Conservation (phyloP, 306 rosid genomes). For the Medicago truncatula region DNA sequence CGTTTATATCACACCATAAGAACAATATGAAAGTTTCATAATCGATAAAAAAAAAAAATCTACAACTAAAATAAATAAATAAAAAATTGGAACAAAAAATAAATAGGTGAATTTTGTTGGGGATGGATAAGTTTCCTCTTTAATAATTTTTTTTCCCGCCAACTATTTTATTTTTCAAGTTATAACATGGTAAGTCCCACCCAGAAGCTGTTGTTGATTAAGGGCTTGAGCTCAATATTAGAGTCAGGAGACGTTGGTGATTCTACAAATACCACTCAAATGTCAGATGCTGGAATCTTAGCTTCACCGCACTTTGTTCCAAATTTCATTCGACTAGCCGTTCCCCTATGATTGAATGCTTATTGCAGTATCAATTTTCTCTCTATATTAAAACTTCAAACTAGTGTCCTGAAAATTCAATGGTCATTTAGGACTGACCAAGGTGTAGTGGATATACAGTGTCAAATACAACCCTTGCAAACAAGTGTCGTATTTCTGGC, state of each 20-base stretch:
- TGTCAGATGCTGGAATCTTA: conserved; percentile 30
- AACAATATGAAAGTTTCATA: conserved; percentile 2
- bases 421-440: conserved; percentile 33
- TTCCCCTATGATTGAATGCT: conserved; percentile 3
- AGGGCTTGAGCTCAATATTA: too few species aligned
- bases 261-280: conserved; percentile 21
- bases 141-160: background rate
- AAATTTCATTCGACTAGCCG: conserved; percentile 10
- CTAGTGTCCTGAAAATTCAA: conserved; percentile 21
- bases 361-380: conserved; percentile 32
- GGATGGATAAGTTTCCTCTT: background rate
- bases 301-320: conserved; percentile 18
- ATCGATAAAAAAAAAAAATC: conserved; percentile 28
- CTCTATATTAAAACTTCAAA: conserved; percentile 18
- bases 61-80: conserved; percentile 4
- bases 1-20: background rate
- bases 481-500: conserved; percentile 64
- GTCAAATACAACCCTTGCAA: conserved; percentile 80
- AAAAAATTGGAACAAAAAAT: background rate
- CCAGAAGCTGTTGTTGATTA: background rate
- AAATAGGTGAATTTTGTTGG: background rate
- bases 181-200: conserved; percentile 1
- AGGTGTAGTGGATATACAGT: conserved; percentile 64
- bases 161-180: background rate
- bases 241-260: background rate